A percentile compares a stretch with the other conserved stretches of the same genome.
Evolutionary conservation across 495 filamentous ascomycete genomes (phyloP).

Genomic region (Letharia lupina): DNA sequence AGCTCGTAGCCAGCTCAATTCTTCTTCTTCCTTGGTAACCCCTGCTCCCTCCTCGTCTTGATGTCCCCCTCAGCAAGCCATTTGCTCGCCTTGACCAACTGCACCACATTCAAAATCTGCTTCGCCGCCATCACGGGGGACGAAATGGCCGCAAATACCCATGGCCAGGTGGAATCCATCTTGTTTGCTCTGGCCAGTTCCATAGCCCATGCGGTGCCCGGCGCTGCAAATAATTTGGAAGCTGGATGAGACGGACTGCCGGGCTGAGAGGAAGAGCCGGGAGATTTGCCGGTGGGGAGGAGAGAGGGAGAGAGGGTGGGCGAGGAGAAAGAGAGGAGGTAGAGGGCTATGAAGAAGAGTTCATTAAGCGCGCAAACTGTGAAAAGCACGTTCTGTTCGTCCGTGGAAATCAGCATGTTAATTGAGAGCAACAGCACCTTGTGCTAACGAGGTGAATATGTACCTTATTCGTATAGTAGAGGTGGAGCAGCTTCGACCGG

Average conservation of each 20-base stretch:
- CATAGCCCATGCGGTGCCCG: conserved; percentile 83
- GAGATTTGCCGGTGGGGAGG: conserved; percentile 42
- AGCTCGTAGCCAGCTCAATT: neutral
- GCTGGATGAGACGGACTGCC: conserved; percentile 60
- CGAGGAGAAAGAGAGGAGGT: conserved; percentile 92
- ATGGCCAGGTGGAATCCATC: conserved; percentile 76
- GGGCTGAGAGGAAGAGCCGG: conserved; percentile 49
- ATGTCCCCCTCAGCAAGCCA: conserved; percentile 89
- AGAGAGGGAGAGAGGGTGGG: conserved; percentile 78
- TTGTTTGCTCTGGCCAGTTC: conserved; percentile 90
- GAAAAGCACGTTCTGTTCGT: conserved; percentile 74
- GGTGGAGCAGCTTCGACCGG: conserved; percentile 72
- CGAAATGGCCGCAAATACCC: conserved; percentile 76
- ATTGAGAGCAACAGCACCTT: neutral
- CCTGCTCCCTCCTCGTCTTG: conserved; percentile 42
- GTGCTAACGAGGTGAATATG: neutral
- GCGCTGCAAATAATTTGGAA: conserved; percentile 64
- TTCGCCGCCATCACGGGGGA: conserved; percentile 83
- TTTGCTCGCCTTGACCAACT: conserved; percentile 84
- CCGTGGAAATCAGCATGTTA: neutral
- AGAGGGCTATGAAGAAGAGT: conserved; percentile 93
- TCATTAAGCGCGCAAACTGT: conserved; percentile 85
- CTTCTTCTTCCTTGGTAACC: conserved; percentile 39
- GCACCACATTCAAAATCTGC: conserved; percentile 88
- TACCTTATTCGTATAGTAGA: conserved; percentile 96